Evolutionary conservation across 306 rosid genomes (phyloP), one percentile per base, ranked within the genome.

Genomic region (Pterocarpus macrocarpus): DNA sequence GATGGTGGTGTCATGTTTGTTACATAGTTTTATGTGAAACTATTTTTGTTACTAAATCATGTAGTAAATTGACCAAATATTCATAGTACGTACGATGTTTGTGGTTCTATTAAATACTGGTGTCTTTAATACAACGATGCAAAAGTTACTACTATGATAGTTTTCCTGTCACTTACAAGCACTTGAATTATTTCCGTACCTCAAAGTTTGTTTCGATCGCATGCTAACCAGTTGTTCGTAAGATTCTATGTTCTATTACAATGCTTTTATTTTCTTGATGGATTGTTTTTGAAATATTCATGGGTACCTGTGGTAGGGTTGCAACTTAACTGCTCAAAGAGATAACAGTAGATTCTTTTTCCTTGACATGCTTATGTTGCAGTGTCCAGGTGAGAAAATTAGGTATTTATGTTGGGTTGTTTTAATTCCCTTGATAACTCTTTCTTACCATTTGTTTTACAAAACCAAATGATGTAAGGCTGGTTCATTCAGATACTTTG

Each of bases 321-420:
- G 98, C 89, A 91, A 95, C 81, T 88, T 95, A 82, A 86, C 84
- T 85, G 94, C 92, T 75, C 97, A 89, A 76, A 95, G 94, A 81
- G 96, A 92, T 71, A 86, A 57, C 34, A 70, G 83, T 7, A 90
- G 87, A 80, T 87, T 95, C 77, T 36, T 88, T 66, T 95, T 95
- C 88, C 76, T 95, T 84, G 97, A 92, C 87, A 82, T 95, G 99
- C 96, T 91, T 79, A 73, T 75, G 87, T 80, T 86, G 66, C 97
- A 90, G 73, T 87, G 85, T 82, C 90, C 97, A 90, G 99, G 99
- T 95, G 94, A 95, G 97, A 82, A 84, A 78, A 55, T 77, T 79
- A 82, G 90, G 89, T 89, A 88, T 64, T 52, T 34, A 16, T 58
- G 38, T 63, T 41, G 63, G 11, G n/a, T 73, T 70, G 49, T 73